Percentiles rank a stretch among this genome's conserved stretches.
These are phyloP conservation scores for Podospora sp. DNA, from an alignment of 495 filamentous ascomycete genomes.

Conservation along the genomic window DNA sequence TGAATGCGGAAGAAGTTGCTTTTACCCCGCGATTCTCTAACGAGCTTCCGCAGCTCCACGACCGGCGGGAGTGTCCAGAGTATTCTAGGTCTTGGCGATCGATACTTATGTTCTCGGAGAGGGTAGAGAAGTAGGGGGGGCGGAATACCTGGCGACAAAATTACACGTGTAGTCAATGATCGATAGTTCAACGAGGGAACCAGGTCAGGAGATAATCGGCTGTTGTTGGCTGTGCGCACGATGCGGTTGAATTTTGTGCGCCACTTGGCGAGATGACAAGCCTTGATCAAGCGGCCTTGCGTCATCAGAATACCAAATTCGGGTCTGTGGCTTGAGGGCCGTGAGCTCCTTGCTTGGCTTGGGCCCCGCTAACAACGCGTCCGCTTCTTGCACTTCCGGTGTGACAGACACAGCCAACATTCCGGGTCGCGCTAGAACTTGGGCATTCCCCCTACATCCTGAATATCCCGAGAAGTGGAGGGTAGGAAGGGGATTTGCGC, in stretches of 20 bases:
- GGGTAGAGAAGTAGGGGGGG: no score
- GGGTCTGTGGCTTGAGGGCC: background rate
- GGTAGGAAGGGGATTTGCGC: background rate
- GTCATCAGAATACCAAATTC: background rate
- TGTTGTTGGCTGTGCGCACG: no score
- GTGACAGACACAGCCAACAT: background rate
- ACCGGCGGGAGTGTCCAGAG: slow-evolving; percentile 13
- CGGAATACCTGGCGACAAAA: background rate
- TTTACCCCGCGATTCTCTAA: slow-evolving; percentile 36
- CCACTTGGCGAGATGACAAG: background rate
- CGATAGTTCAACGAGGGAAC: no score
- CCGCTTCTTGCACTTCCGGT: background rate
- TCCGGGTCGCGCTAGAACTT: background rate
- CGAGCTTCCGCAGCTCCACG: slow-evolving; percentile 16
- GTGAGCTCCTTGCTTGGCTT: background rate
- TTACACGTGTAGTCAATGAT: no score
- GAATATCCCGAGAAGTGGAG: no score
- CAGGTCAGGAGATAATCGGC: no score
- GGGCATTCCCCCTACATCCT: no score
- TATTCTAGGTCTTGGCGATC: background rate
- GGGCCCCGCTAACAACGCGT: background rate
- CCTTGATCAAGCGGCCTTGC: background rate
- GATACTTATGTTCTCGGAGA: background rate
- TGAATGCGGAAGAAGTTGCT: slow-evolving; percentile 24
- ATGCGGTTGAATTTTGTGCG: background rate